Evolutionary conservation across 1,139 yeast species (phyloP), one percentile per base, ranked within the genome.

Genomic region (Suhomyces atakaporum): DNA sequence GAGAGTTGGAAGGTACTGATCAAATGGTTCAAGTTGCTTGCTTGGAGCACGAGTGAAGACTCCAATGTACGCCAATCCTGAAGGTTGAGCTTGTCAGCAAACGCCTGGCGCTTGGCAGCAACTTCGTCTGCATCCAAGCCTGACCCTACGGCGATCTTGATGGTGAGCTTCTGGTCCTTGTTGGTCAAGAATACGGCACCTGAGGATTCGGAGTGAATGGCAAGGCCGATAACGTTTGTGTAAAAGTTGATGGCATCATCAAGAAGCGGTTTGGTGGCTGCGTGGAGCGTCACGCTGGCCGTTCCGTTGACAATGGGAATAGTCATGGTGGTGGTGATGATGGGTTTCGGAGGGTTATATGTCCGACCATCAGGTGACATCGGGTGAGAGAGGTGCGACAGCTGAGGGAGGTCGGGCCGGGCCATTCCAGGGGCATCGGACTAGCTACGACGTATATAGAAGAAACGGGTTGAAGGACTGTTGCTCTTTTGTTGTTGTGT

Each of bases 21-120:
- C 38, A 76, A 49, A 8, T 51, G 51, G 39, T 62, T 60, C 33
- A 77, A 51, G 31, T 63, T 52, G 13, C 55, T 42, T 16, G 67
- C 63, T 23, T 63, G 60, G 42, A 77, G 59, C 5, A 70, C 62
- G 30, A 70, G 57, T 15, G 67, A 56, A 20, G 71, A 53, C 42
- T 70, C 75, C 31, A 72, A 45, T 1, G 79, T 63, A 46, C 83
- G 61, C 77, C 81, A 75, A 54, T 78, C 84, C 35, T 66, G 53
- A 23, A 58, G 48, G 33, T 51, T 47, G 36, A 63, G 54, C 34
- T 60, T 60, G 11, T 50, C 39, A 9, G 49, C 33, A 34, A 73
- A 53, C 18, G 44, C 47, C 14, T 54, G n/a, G n/a, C n/a, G 55
- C 27, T 58, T 57, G 2, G 37, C 31, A 1, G 44, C 44, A 25